These are phyloP conservation scores for Leccinum subspadiceum DNA, from an alignment of 1,284 basidiomycete species.

Conservation along the genomic window DNA sequence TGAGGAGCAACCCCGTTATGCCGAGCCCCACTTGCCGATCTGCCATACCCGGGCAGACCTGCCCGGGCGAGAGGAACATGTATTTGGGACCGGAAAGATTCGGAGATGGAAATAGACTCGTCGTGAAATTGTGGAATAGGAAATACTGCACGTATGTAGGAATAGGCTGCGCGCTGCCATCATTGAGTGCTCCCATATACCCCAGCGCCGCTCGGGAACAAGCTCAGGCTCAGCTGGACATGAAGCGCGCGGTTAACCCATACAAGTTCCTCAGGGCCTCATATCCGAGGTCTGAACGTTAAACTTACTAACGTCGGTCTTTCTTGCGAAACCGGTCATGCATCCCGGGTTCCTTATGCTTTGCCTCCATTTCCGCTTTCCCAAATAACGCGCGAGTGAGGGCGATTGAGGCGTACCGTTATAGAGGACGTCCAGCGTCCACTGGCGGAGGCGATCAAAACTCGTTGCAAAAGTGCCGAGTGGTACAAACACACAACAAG, in stretches of 20 bases:
- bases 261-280: conserved; percentile 1
- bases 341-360: conserved; percentile 13
- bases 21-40: conserved; percentile 1
- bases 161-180: neutral
- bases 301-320: neutral
- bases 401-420: conserved; percentile 6
- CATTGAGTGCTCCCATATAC: neutral
- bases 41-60: conserved; percentile 15
- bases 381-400: neutral
- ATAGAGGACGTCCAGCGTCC: neutral
- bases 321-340: conserved; percentile 3
- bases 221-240: neutral
- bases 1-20: conserved; percentile 7
- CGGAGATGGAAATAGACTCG: neutral
- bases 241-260: neutral
- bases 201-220: neutral
- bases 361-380: neutral
- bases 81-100: conserved; percentile 3
- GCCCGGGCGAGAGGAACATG: neutral
- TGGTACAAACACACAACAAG: neutral
- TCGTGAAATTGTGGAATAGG: neutral
- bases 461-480: neutral
- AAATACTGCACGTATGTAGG: neutral
- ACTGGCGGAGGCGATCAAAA: too few relatives aligned
- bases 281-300: conserved; percentile 11